A percentile compares a stretch with the other conserved stretches of the same genome.
Evolutionary conservation across 139 green algal species (phyloP).

Genomic region (Eudorina sp.): DNA sequence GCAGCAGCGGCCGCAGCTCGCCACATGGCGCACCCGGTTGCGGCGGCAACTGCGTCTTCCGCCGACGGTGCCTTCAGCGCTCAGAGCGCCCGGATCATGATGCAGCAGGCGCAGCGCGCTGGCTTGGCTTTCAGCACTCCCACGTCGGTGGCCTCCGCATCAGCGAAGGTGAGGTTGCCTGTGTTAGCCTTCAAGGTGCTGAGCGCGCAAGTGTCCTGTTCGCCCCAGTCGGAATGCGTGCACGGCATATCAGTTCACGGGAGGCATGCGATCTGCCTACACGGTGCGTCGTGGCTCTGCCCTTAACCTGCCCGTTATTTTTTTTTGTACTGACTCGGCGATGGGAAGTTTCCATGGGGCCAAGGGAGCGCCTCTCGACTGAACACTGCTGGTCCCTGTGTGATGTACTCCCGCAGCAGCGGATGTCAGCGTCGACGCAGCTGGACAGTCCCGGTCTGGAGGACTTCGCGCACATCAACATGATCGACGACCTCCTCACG

Average conservation of each 20-base stretch:
- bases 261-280: too few relatives aligned
- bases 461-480: slow-evolving; percentile 88
- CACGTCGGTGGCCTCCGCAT: not conserved
- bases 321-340: too few relatives aligned
- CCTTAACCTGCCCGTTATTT: too few relatives aligned
- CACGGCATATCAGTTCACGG: too few relatives aligned
- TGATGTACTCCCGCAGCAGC: slow-evolving; percentile 3
- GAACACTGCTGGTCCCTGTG: not conserved
- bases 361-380: too few relatives aligned
- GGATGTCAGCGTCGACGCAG: not conserved
- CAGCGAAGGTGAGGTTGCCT: slow-evolving; percentile 33
- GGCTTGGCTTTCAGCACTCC: slow-evolving; percentile 26
- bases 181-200: too few relatives aligned
- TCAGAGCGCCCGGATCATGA: slow-evolving; percentile 37
- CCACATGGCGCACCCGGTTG: slow-evolving; percentile 19
- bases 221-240: too few relatives aligned
- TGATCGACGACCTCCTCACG: slow-evolving; percentile 85
- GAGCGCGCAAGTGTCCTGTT: too few relatives aligned
- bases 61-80: slow-evolving; percentile 16
- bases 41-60: not conserved
- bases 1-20: slow-evolving; percentile 16
- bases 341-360: too few relatives aligned
- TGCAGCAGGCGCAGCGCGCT: slow-evolving; percentile 44
- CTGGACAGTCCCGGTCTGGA: slow-evolving; percentile 79
- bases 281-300: too few relatives aligned